Conservation (phyloP, 352 stramenopile species). For the Globisporangium rhizosaccharum region DNA sequence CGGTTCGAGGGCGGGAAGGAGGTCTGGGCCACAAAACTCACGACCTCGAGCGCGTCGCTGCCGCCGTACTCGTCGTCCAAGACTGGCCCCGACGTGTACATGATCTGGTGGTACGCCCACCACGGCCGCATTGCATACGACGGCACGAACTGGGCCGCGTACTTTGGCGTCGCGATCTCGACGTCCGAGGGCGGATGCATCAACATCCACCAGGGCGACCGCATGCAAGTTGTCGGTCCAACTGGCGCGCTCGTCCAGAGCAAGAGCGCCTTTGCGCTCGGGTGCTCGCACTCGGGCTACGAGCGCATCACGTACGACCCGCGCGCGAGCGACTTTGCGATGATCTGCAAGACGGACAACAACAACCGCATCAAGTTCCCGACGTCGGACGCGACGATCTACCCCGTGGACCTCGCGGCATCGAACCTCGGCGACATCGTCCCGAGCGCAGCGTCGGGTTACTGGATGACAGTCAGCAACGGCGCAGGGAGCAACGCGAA, state of each 20-base stretch:
- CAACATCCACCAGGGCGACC: constrained; percentile 67
- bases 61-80: constrained; percentile 45
- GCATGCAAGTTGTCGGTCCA: constrained; percentile 56
- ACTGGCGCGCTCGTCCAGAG: constrained; percentile 31
- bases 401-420: constrained; percentile 41
- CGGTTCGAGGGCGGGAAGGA: constrained; percentile 46
- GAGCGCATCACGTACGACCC: constrained; percentile 54
- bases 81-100: constrained; percentile 43
- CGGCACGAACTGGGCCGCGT: constrained; percentile 55
- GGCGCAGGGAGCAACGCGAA: constrained; percentile 38
- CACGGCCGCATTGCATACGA: constrained; percentile 55
- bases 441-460: constrained; percentile 29
- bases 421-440: constrained; percentile 53
- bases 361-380: constrained; percentile 69
- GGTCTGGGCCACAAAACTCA: constrained; percentile 53
- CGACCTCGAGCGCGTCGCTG: constrained; percentile 37
- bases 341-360: constrained; percentile 64
- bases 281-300: constrained; percentile 56
- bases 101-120: constrained; percentile 71
- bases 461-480: constrained; percentile 63
- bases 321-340: constrained; percentile 33
- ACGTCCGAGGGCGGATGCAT: constrained; percentile 50
- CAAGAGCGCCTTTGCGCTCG: constrained; percentile 46
- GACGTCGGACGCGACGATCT: constrained; percentile 48
- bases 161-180: constrained; percentile 54